These are phyloP conservation scores for Verticillium nubilum DNA, from an alignment of 2,329 filamentous ascomycete species.

Conservation along the genomic window DNA sequence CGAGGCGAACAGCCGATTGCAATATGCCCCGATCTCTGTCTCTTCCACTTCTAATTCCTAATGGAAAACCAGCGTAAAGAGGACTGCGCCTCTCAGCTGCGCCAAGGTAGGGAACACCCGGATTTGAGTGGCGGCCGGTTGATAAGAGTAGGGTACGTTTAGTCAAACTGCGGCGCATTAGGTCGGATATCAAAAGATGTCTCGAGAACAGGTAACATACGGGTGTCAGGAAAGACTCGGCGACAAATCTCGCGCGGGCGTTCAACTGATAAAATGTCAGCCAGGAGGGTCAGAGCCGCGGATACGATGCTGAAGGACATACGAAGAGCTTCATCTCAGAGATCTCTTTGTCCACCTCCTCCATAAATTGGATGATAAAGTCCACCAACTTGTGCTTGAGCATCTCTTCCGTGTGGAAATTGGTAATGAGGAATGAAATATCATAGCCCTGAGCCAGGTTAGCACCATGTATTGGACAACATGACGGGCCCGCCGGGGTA, in stretches of 20 bases:
- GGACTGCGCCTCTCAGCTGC: neutral
- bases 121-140: neutral
- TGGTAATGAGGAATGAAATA: slow-evolving; percentile 97
- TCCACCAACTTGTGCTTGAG: slow-evolving; percentile 98
- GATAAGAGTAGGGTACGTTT: neutral
- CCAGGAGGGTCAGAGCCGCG: neutral
- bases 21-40: neutral
- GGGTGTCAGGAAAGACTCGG: slow-evolving; percentile 95
- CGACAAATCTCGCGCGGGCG: slow-evolving; percentile 92
- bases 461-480: slow-evolving; percentile 9
- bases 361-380: slow-evolving; percentile 99
- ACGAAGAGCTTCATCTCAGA: slow-evolving; percentile 99
- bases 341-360: slow-evolving; percentile 99
- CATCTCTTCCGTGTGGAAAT: slow-evolving; percentile 98
- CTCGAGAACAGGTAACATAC: slow-evolving; percentile 42
- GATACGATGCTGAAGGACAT: slow-evolving; percentile 35
- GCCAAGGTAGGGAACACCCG: neutral
- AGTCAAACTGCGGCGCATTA: neutral
- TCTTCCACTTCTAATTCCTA: neutral
- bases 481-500: too few relatives aligned
- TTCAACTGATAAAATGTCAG: slow-evolving; percentile 63
- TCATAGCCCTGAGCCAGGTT: slow-evolving; percentile 71
- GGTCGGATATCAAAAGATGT: neutral
- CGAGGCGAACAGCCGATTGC: neutral
- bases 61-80: neutral